phyloP scores from a whole-genome alignment of 1,139 yeast species.

The Suhomyces terraborum region DNA sequence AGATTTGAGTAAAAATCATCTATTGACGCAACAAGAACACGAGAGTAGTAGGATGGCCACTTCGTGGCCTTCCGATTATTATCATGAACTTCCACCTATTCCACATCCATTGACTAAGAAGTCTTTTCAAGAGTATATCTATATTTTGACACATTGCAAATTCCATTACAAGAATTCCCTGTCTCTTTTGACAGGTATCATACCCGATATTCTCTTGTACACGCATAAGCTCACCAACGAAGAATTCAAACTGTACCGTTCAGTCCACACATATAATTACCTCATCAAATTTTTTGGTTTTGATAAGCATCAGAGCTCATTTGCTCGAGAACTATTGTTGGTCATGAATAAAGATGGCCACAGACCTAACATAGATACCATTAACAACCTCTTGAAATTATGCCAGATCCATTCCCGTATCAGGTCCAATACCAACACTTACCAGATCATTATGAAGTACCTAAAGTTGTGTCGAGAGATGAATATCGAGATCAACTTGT shows the following conservation, averaged over 20 bases:
- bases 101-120: conserved; percentile 33
- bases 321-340: conserved; percentile 43
- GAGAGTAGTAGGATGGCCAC: conserved; percentile 8
- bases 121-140: conserved; percentile 40
- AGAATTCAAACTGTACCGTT: conserved; percentile 33
- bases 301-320: conserved; percentile 44
- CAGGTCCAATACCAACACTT: conserved; percentile 37
- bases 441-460: conserved; percentile 34
- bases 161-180: conserved; percentile 39
- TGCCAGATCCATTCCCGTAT: conserved; percentile 37
- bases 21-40: conserved; percentile 11
- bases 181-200: conserved; percentile 39
- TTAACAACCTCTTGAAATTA: conserved; percentile 38
- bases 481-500: conserved; percentile 35
- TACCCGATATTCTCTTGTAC: conserved; percentile 41
- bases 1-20: conserved; percentile 9
- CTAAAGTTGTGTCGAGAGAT: conserved; percentile 31
- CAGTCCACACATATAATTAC: conserved; percentile 43
- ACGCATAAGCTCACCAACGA: conserved; percentile 41
- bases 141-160: conserved; percentile 38
- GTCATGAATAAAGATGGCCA: conserved; percentile 49
- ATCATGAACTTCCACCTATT: conserved; percentile 38
- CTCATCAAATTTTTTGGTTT: conserved; percentile 46
- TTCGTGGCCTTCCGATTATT: conserved; percentile 16
- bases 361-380: conserved; percentile 43